Base-by-base conservation (phyloP, 2,329 filamentous ascomycete species). In the Cladosporium velox region DNA sequence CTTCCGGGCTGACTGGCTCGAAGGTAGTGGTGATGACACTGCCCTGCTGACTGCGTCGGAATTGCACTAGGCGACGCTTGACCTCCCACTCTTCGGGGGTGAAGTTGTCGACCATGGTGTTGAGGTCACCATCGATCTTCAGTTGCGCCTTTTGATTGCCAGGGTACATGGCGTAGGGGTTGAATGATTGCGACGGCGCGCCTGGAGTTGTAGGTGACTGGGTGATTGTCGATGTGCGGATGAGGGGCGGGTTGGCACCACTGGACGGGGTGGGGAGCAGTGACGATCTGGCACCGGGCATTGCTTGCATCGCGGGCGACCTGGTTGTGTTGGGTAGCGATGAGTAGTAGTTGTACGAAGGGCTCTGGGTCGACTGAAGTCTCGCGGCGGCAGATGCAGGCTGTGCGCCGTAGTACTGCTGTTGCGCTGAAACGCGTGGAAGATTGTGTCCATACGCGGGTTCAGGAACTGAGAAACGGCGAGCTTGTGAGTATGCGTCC, bases 101-200 rank as follows among this genome's bases (percentile, higher is more conserved):
- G 95, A 95, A 99, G 68, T 88, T 86, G 68, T 90, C 86, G 0
- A 88, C 88, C 94, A 98, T 97, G 8, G 84, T 82, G 61, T 93
- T 88, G 58, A 99, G 85, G 73, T 97, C 91, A 24, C 93, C 93
- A 64, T 90, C 87, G 67, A 98, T 90, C 74, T 95, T 92, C 34
- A 98, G 82, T 21, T 90, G 83, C 0, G 93, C 95, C 80, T 97
- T 97, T 24, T 78, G 77, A 74, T 88, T 87, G 11, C 74, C 68
- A 18, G 92, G 89, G 75, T 93, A 94, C 70, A 94, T 86, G 3
- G 89, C 86, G 75, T 96, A 93, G 0, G 90, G 90, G 72, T 93
- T 92, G 79, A 93, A 91, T 1, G 78, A 76, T 18, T 84, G 82
- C 32, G 68, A 49, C n/a, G 67, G 70, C 8, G 32, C 47, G 6